These are phyloP conservation scores for Croton setiger DNA, from an alignment of 441 rosid species.

Conservation along the genomic window DNA sequence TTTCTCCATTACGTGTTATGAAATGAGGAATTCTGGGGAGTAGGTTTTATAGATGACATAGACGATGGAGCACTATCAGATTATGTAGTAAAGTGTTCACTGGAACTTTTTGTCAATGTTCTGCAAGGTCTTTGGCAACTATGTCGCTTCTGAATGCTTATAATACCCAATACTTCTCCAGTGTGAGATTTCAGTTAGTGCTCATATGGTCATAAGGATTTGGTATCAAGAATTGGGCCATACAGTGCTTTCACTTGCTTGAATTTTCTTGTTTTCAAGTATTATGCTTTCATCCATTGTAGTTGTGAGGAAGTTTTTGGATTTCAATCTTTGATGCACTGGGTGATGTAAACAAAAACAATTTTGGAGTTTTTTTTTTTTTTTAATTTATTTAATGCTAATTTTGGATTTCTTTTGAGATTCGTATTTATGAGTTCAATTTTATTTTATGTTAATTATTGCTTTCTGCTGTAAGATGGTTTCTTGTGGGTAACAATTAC, in stretches of 20 bases:
- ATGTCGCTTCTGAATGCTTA: not conserved
- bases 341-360: not conserved
- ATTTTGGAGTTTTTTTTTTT: not conserved
- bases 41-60: not conserved
- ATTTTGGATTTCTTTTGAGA: not conserved
- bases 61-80: not conserved
- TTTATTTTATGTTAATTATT: not conserved
- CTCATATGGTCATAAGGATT: not conserved
- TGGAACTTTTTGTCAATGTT: not conserved
- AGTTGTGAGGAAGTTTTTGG: not conserved
- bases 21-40: too few species aligned
- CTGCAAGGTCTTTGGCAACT: not conserved
- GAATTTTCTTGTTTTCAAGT: not conserved
- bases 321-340: constrained; percentile 23
- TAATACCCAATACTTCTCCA: not conserved
- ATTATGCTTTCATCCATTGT: not conserved
- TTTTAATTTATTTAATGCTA: too few species aligned
- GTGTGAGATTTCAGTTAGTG: not conserved
- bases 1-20: not conserved
- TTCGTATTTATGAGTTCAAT: too few species aligned
- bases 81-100: not conserved
- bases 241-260: not conserved
- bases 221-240: not conserved
- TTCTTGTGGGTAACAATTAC: not conserved
- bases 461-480: constrained; percentile 4